Evolutionary conservation across 495 filamentous ascomycete species (phyloP).

Genomic region (Diplogelasinospora grovesii): DNA sequence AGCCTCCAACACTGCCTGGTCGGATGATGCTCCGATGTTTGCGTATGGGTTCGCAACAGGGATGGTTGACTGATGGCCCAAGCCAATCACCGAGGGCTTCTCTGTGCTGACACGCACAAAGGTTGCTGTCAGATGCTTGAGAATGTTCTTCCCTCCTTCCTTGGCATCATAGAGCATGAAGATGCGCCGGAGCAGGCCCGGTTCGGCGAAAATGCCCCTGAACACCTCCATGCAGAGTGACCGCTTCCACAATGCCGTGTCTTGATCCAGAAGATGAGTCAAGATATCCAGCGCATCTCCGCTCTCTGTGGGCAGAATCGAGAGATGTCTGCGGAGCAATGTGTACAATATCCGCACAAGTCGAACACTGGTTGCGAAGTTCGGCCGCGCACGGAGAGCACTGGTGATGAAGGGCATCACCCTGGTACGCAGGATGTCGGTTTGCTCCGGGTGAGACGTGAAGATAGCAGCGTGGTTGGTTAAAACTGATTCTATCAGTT

Average conservation of each 20-base stretch:
- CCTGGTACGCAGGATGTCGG: constrained; percentile 66
- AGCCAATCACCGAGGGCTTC: constrained; percentile 77
- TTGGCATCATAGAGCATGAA: constrained; percentile 72
- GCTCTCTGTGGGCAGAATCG: constrained; percentile 68
- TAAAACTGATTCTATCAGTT: constrained; percentile 84
- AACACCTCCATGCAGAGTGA: constrained; percentile 88
- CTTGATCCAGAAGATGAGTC: constrained; percentile 82
- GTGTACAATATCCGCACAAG: constrained; percentile 75
- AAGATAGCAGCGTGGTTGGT: constrained; percentile 79
- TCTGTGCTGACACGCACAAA: constrained; percentile 88
- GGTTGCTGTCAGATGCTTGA: constrained; percentile 72
- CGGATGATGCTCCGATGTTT: constrained; percentile 41
- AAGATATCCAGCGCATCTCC: constrained; percentile 79
- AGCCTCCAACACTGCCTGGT: constrained; percentile 81
- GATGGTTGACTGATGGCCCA: constrained; percentile 77
- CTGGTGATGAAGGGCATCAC: constrained; percentile 79
- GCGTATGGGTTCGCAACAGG: constrained; percentile 46
- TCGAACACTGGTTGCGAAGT: constrained; percentile 78
- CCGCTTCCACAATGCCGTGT: constrained; percentile 75
- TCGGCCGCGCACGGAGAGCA: constrained; percentile 67
- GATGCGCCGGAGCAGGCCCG: constrained; percentile 67
- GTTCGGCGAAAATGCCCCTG: constrained; percentile 73
- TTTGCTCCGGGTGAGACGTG: constrained; percentile 69
- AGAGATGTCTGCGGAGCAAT: constrained; percentile 67
- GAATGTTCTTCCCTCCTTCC: constrained; percentile 65